Evolutionary conservation across 1,139 yeast species (phyloP), one percentile per base, ranked within the genome.

Genomic region (Geotrichum citri-aurantii): DNA sequence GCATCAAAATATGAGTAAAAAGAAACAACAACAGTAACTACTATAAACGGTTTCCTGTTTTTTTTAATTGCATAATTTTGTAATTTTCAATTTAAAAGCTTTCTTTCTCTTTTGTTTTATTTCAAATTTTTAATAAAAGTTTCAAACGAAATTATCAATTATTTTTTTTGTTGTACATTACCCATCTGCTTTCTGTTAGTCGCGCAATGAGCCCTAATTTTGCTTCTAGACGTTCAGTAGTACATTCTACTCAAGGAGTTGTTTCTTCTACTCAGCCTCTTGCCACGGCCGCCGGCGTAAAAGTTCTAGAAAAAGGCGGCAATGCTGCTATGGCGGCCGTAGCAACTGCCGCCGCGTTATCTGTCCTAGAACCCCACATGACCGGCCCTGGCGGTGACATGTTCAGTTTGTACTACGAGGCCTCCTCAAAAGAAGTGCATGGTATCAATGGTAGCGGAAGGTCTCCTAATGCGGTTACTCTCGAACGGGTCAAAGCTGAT

Each of bases 331-430:
- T 68, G 70, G 95, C 95, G 1, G 86, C 89, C 10, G 86, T 88
- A 40, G 95, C 93, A 0, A 83, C 85, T 33, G 83, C 91, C 6
- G 93, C 95, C 4, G 88, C 85, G 6, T 75, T 88, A 50, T 81
- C 86, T 62, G 81, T 88, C 12, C 75, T 85, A 2, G 96, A 88
- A 68, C 95, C 95, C 0, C 80, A 81, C 37, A 84, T 89, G 62
- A 88, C 93, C 0, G 95, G 95, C 14, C 79, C 88, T 58, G 96
- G 95, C 2, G 95, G 95, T 37, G 96, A 88, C 69, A 85, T 88
- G 62, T 88, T 87, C 74, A 82, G 85, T 1, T 73, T 88, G 54
- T 84, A 77, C 68, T 85, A 84, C 71, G 79, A 82, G 50, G 78
- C 78, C 44, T 66, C 72, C 42, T 75, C 79, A 26, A 77, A 79